Conservation (phyloP, 495 filamentous ascomycete species). For the Hyaloscypha variabilis region DNA sequence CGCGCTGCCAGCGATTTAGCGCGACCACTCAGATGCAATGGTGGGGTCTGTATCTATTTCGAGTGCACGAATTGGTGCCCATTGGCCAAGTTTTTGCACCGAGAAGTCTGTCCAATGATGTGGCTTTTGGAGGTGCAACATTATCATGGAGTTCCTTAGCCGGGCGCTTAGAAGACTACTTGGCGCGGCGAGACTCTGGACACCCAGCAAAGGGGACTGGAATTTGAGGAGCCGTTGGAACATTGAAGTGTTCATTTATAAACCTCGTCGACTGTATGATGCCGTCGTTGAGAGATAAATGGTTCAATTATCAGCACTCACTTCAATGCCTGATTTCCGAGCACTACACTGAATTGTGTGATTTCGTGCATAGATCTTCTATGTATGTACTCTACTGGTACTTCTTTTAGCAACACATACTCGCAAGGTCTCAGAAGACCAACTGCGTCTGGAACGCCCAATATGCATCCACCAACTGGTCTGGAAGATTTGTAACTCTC, state of each 20-base stretch:
- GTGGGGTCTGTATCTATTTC: constrained; percentile 31
- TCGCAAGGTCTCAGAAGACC: background rate
- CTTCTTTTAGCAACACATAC: background rate
- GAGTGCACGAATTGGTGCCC: constrained; percentile 11
- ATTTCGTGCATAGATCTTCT: constrained; percentile 15
- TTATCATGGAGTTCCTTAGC: background rate
- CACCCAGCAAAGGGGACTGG: background rate
- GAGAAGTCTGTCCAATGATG: constrained; percentile 15
- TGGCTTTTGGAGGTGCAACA: background rate
- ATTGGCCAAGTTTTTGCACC: constrained; percentile 10
- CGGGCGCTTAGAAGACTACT: constrained; percentile 23
- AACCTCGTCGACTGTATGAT: background rate
- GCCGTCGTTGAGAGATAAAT: background rate
- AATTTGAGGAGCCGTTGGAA: background rate
- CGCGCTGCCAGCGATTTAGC: constrained; percentile 14
- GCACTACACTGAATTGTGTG: background rate
- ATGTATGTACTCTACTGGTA: constrained; percentile 20
- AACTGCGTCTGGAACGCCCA: background rate
- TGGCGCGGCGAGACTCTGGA: background rate
- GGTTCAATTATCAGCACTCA: background rate
- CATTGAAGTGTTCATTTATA: background rate
- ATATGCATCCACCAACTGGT: constrained; percentile 6
- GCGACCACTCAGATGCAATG: constrained; percentile 4
- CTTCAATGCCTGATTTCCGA: background rate
- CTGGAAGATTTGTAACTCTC: constrained; percentile 1